Conservation (phyloP, 306 rosid species). For the Amphicarpaea edgeworthii region DNA sequence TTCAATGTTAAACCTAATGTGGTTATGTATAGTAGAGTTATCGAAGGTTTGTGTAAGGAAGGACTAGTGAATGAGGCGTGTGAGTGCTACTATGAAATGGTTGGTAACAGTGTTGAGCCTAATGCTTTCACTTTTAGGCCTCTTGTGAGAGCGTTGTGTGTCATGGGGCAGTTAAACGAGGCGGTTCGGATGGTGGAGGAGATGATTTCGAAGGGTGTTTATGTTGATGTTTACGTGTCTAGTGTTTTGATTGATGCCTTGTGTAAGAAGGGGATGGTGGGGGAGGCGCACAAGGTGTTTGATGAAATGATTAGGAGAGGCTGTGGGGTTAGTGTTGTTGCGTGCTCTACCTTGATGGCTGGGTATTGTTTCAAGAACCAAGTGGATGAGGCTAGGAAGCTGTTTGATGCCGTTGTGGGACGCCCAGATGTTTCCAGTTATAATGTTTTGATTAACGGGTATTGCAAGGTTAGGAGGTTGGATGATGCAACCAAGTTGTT, state of each 20-base stretch:
- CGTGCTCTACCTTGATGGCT: neutral
- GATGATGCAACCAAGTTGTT: neutral
- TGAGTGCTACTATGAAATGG: slow-evolving; percentile 32
- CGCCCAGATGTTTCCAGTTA: neutral
- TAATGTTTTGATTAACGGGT: slow-evolving; percentile 5
- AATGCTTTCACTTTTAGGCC: slow-evolving; percentile 28
- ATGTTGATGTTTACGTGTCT: neutral
- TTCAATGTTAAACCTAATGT: slow-evolving; percentile 9
- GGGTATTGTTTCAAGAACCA: slow-evolving; percentile 12
- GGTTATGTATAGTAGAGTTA: slow-evolving; percentile 40
- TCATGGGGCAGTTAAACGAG: neutral
- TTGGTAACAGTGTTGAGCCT: slow-evolving; percentile 26
- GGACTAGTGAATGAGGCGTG: slow-evolving; percentile 36
- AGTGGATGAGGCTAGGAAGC: slow-evolving; percentile 11
- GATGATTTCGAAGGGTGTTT: neutral
- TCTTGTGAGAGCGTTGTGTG: slow-evolving; percentile 6
- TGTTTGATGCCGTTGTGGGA: neutral
- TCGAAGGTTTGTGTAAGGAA: slow-evolving; percentile 37
- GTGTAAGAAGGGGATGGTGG: neutral
- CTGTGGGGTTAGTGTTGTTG: neutral
- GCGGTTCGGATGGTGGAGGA: neutral
- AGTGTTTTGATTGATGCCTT: neutral
- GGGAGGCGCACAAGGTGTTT: neutral
- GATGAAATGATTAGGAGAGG: neutral
- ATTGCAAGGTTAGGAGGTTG: slow-evolving; percentile 16